Evolutionary conservation across 805 yeast species (phyloP), one percentile per base, ranked within the genome.

Genomic region (Cyberlindnera petersonii): DNA sequence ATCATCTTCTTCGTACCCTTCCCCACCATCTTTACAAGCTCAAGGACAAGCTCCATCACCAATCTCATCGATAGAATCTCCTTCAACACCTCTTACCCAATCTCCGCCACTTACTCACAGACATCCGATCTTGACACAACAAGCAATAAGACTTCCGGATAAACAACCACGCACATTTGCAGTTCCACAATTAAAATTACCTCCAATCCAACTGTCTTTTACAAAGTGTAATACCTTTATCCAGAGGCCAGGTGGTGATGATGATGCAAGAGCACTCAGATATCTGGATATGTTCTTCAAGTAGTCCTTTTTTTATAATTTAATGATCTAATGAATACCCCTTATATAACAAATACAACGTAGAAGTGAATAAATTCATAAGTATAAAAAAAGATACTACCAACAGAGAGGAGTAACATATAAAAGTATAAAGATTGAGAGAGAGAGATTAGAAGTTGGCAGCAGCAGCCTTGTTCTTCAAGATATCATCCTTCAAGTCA

Each of bases 401-500:
- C 17, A 26, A 16, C 28, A 26, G 18, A 22, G 28, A 15, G 17
- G 15, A 26, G 28, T 17, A 26, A 26, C 15, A 17, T 24, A 24
- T 8, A 7, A 13, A 24, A 11, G n/a, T 11, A 24, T 11, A 24
- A 15, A 13, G 27, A 13, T 8, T 13, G 10, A 17, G 17, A 20
- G 11, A 19, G 11, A 30, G 18, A 13, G 13, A n/a, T 41, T 37
- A 48, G 42, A 46, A 48, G 41, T 41, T 42, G 31, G 43, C 34
- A 18, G 53, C 50, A 42, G 55, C 52, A 23, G 46, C 52, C 40
- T 60, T 58, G 52, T 51, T 58, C 36, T 53, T 52, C 44, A 56
- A 50, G 31, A 58, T 48, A 39, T 62, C 64, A 20, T 46, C 48
- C 48, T 60, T 61, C 49, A 64, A 56, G 34, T 59, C 61, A 18